These are phyloP conservation scores for Cymbopogon flexuosus DNA, from an alignment of 202 grass and related monocot genomes.

Conservation along the genomic window DNA sequence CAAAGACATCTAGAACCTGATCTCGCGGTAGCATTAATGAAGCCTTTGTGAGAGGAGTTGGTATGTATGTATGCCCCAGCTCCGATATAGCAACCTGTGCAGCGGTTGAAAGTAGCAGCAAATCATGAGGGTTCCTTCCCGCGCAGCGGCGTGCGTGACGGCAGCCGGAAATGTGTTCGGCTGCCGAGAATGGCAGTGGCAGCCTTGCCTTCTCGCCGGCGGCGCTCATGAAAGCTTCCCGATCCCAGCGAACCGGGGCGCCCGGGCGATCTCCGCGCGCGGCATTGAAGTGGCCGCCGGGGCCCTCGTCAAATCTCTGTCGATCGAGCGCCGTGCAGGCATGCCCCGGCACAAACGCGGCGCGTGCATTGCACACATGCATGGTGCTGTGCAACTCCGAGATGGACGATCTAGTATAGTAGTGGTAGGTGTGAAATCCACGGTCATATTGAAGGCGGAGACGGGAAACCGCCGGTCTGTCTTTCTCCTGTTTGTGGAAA, in stretches of 20 bases:
- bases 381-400: neutral
- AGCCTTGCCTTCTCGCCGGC: no score
- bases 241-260: neutral
- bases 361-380: neutral
- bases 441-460: neutral
- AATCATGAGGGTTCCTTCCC: neutral
- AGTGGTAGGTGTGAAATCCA: neutral
- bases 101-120: neutral
- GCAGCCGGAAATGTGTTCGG: neutral
- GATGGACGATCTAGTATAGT: neutral
- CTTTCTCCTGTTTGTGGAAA: slow-evolving; percentile 23
- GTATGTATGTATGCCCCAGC: neutral
- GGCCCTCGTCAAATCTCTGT: slow-evolving; percentile 21
- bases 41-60: no score
- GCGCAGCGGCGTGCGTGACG: neutral
- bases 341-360: slow-evolving; percentile 37
- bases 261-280: slow-evolving; percentile 12
- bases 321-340: slow-evolving; percentile 34
- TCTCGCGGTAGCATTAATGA: neutral
- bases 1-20: neutral
- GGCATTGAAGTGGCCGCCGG: slow-evolving; percentile 12
- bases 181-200: slow-evolving; percentile 26
- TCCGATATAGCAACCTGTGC: neutral
- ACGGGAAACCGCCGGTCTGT: neutral
- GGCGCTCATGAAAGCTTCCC: no score